Conservation (phyloP, 441 rosid genomes). For the Erodium texanum region DNA sequence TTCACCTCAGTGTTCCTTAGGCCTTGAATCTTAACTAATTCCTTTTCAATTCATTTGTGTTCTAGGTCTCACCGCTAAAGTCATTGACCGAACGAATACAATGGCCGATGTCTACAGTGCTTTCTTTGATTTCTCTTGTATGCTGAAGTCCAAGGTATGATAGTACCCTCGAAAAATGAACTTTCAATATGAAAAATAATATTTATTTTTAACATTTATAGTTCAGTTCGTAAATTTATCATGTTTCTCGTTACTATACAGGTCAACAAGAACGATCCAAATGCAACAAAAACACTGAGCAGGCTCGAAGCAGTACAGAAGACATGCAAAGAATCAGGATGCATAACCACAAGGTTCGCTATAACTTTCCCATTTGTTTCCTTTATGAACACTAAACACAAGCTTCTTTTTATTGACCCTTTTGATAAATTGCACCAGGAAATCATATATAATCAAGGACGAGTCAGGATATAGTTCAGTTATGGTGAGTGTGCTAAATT, state of each 20-base stretch:
- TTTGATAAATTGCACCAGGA: conserved; percentile 29
- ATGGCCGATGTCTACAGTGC: conserved; percentile 92
- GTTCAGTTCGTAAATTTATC: conserved; percentile 3
- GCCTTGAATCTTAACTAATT: neutral
- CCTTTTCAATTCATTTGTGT: conserved; percentile 3
- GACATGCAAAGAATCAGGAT: conserved; percentile 59
- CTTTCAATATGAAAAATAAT: neutral
- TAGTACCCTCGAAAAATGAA: too few species aligned
- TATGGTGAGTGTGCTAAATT: conserved; percentile 46
- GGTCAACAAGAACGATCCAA: conserved; percentile 72
- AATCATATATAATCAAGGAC: conserved; percentile 35
- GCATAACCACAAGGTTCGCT: conserved; percentile 45
- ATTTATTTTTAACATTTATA: neutral
- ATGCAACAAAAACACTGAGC: conserved; percentile 47
- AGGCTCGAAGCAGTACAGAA: conserved; percentile 61
- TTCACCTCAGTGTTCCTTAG: too few species aligned
- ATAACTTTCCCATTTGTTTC: neutral
- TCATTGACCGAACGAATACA: conserved; percentile 63
- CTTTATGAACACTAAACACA: neutral
- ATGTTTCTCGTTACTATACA: conserved; percentile 18
- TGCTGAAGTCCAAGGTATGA: conserved; percentile 69
- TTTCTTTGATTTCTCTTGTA: conserved; percentile 69
- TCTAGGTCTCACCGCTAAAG: conserved; percentile 88
- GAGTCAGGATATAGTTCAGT: conserved; percentile 23
- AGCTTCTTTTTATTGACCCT: too few species aligned